phyloP scores from a whole-genome alignment of 1,139 yeast genomes.

The Candida glucosophila region DNA sequence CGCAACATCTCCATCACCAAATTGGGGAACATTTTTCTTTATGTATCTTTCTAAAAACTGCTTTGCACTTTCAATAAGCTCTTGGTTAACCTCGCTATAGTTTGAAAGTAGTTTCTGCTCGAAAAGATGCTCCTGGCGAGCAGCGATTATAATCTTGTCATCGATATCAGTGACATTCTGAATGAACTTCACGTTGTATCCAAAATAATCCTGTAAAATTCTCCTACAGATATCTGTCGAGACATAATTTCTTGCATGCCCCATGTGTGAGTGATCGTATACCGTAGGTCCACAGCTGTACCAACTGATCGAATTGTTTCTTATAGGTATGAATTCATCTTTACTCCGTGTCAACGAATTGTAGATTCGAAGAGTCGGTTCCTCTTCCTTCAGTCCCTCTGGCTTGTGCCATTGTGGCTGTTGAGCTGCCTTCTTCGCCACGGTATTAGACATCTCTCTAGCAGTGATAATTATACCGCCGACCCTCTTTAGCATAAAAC shows the following conservation, averaged over 20 bases:
- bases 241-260: slow-evolving; percentile 98
- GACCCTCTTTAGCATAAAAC: slow-evolving; percentile 1
- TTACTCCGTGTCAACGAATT: slow-evolving; percentile 81
- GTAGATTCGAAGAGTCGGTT: slow-evolving; percentile 34
- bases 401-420: slow-evolving; percentile 38
- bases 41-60: slow-evolving; percentile 43
- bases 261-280: slow-evolving; percentile 96
- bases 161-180: slow-evolving; percentile 98
- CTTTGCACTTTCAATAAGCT: slow-evolving; percentile 30
- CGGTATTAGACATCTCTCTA: slow-evolving; percentile 2
- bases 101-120: slow-evolving; percentile 41
- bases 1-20: slow-evolving; percentile 14
- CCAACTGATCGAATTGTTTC: slow-evolving; percentile 71
- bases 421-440: slow-evolving; percentile 19
- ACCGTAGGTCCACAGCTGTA: slow-evolving; percentile 99
- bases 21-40: slow-evolving; percentile 47
- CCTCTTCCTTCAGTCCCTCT: slow-evolving; percentile 6
- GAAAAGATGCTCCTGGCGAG: slow-evolving; percentile 80
- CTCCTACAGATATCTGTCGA: slow-evolving; percentile 90
- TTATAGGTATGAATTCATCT: slow-evolving; percentile 62
- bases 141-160: slow-evolving; percentile 90
- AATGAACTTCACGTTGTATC: slow-evolving; percentile 76
- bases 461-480: not conserved
- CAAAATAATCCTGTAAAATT: slow-evolving; percentile 80
- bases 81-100: slow-evolving; percentile 22